Evolutionary conservation across 2,329 filamentous ascomycete genomes (phyloP).

Genomic region (Neopestalotiopsis rosae): DNA sequence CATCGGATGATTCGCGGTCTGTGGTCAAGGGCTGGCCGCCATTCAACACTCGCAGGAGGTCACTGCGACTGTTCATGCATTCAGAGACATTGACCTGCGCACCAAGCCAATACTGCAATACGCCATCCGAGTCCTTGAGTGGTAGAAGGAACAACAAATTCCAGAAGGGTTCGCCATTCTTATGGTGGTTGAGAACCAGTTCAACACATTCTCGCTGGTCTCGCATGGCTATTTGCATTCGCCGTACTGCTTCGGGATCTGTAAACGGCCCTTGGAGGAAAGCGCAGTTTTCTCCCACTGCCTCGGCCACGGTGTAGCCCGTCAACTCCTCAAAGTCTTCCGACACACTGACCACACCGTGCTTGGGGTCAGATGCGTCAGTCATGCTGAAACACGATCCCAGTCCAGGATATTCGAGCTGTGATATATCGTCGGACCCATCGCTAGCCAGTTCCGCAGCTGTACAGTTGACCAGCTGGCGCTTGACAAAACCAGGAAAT

Average conservation of each 20-base stretch:
- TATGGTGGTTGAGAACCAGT: constrained; percentile 56
- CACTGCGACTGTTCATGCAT: constrained; percentile 53
- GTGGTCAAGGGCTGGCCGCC: constrained; percentile 41
- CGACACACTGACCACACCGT: constrained; percentile 54
- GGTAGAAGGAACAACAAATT: constrained; percentile 62
- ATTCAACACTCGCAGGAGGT: constrained; percentile 56
- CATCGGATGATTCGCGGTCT: constrained; percentile 27
- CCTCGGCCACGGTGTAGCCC: constrained; percentile 52
- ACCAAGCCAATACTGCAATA: constrained; percentile 57
- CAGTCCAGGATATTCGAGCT: constrained; percentile 54
- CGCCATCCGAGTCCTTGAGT: constrained; percentile 52
- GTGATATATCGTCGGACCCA: constrained; percentile 32
- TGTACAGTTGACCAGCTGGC: constrained; percentile 54
- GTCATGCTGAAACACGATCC: constrained; percentile 65
- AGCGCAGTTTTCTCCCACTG: constrained; percentile 54
- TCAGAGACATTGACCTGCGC: constrained; percentile 64
- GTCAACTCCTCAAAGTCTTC: constrained; percentile 59
- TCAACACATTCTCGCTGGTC: constrained; percentile 46
- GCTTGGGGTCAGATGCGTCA: constrained; percentile 54
- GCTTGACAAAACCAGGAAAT: constrained; percentile 58
- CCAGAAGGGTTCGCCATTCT: constrained; percentile 59
- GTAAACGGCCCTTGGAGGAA: constrained; percentile 56
- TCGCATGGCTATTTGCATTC: constrained; percentile 36
- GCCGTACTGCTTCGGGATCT: constrained; percentile 44
- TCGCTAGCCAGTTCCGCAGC: constrained; percentile 40